Conservation (phyloP, 2,329 filamentous ascomycete species). For the Calonectria honghensis region DNA sequence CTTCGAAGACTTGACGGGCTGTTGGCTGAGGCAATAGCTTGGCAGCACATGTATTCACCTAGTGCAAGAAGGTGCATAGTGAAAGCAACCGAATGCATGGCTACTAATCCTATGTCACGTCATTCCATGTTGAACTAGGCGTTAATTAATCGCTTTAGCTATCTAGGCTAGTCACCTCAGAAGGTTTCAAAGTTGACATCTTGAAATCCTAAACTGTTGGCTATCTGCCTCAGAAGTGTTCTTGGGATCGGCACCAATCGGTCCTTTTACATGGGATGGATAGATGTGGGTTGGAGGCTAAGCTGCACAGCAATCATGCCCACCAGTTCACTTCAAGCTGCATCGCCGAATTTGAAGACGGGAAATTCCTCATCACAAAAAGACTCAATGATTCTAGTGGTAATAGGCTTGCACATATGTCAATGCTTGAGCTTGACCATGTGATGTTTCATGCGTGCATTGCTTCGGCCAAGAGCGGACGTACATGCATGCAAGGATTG, state of each 20-base stretch:
- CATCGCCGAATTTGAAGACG: no score
- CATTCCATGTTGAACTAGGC: not conserved
- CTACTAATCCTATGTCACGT: no score
- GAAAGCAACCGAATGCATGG: not conserved
- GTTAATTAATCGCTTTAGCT: not conserved
- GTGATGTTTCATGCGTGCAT: not conserved
- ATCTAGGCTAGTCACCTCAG: not conserved
- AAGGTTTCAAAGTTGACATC: not conserved
- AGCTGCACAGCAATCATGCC: no score
- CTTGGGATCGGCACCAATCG: not conserved
- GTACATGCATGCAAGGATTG: not conserved
- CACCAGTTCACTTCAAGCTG: no score
- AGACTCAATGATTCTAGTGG: not conserved
- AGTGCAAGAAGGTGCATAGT: not conserved
- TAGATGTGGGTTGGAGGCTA: not conserved
- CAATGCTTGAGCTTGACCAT: not conserved
- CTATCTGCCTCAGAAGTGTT: not conserved
- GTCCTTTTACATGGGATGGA: not conserved
- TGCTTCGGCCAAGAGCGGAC: not conserved
- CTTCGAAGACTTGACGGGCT: not conserved
- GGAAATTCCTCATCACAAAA: not conserved
- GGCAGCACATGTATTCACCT: not conserved
- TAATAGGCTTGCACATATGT: not conserved
- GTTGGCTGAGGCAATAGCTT: not conserved
- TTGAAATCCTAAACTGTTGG: not conserved